A percentile compares a stretch with the other conserved stretches of the same genome.
Conservation (phyloP, 2,329 filamentous ascomycete genomes). For the Fusarium sp. region DNA sequence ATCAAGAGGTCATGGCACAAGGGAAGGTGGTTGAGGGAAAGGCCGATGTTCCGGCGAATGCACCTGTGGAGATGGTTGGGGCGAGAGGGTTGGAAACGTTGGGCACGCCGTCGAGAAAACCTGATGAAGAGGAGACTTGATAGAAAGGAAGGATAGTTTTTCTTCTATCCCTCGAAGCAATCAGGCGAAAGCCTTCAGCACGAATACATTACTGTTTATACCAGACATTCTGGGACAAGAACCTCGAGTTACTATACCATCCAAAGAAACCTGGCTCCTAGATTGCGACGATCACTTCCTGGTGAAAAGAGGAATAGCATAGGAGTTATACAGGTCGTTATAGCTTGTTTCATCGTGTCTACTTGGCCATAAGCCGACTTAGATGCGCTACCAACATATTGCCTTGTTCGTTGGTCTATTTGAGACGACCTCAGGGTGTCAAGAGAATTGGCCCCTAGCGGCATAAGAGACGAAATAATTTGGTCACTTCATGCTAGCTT, state of each 20-base stretch:
- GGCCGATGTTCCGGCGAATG: constrained; percentile 24
- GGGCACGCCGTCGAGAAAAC: constrained; percentile 46
- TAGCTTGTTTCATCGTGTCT: neutral
- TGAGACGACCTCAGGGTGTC: neutral
- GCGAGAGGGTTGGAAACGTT: constrained; percentile 53
- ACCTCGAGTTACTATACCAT: neutral
- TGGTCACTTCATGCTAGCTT: no score
- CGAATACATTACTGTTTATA: neutral
- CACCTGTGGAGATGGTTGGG: constrained; percentile 41
- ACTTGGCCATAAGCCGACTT: neutral
- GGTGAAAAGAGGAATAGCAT: neutral
- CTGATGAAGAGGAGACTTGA: constrained; percentile 37
- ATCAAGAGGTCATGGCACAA: constrained; percentile 58
- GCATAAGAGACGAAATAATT: no score
- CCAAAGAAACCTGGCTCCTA: neutral
- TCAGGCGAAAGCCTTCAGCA: neutral
- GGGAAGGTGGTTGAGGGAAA: constrained; percentile 42
- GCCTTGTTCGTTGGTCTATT: neutral
- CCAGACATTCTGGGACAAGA: neutral
- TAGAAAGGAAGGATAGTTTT: neutral
- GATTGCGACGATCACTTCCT: no score
- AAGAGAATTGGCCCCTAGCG: no score
- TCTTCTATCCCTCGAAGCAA: neutral
- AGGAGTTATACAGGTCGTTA: neutral
- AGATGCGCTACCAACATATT: neutral